Evolutionary conservation across 495 filamentous ascomycete species (phyloP).

Genomic region (Xylaria acuta): DNA sequence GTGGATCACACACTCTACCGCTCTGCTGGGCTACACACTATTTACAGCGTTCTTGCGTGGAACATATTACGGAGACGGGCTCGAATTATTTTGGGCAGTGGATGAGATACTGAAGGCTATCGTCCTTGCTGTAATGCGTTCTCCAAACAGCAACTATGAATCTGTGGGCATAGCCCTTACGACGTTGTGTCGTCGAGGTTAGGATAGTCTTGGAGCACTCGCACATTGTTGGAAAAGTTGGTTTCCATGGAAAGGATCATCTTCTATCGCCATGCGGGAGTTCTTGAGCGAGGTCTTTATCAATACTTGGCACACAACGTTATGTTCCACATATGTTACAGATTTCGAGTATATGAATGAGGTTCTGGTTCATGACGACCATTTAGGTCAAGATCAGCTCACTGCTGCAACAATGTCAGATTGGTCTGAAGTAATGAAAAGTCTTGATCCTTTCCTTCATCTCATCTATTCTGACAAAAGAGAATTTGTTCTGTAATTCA

Average conservation of each 20-base stretch:
- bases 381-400: constrained; percentile 17
- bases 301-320: constrained; percentile 13
- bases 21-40: constrained; percentile 20
- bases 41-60: constrained; percentile 21
- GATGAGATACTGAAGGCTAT: constrained; percentile 22
- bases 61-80: constrained; percentile 19
- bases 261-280: constrained; percentile 20
- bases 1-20: constrained; percentile 18
- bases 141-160: constrained; percentile 22
- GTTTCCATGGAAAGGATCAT: constrained; percentile 12
- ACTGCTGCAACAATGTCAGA: constrained; percentile 21
- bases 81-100: constrained; percentile 20
- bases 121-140: constrained; percentile 14
- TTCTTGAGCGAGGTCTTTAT: constrained; percentile 20
- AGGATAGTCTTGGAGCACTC: constrained; percentile 19
- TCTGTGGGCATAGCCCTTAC: constrained; percentile 20
- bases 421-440: constrained; percentile 18
- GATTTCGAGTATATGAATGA: constrained; percentile 16
- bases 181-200: constrained; percentile 17
- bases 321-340: constrained; percentile 21
- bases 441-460: constrained; percentile 18
- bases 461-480: constrained; percentile 17
- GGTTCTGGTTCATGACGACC: constrained; percentile 17
- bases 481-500: constrained; percentile 17
- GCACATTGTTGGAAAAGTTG: constrained; percentile 22